Evolutionary conservation across 2,329 filamentous ascomycete genomes (phyloP), one percentile per base, ranked within the genome.

Genomic region (Endothia cerciana): DNA sequence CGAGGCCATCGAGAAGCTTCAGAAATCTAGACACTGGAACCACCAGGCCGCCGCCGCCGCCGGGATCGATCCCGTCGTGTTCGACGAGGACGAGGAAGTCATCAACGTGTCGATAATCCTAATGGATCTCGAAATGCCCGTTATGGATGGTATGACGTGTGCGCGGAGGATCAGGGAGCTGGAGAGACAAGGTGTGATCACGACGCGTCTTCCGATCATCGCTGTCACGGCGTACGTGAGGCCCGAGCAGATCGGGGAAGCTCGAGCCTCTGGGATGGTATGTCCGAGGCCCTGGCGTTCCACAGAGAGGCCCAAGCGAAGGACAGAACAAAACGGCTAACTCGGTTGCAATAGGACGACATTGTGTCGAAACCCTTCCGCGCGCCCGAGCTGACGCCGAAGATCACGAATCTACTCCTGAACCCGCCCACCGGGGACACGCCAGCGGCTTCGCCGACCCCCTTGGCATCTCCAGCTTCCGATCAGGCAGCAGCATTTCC

Each of bases 171-270:
- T 94, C 62, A 84, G 91, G 22, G 84, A 89, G 67, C 80, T 91
- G 22, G 90, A 94, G 74, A 79, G 78, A 59, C 81, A 86, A 62
- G 87, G 87, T 25, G 85, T 82, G 40, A 84, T 91, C 58, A 80
- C 83, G 22, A 79, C 82, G 60, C 90, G 92, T 72, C 86, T 92
- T n/a, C 89, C 90, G 2, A 91, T 92, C 70, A 91, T 93, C 71
- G 90, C 89, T n/a, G 90, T 91, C n/a, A 94, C 91, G 45, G 91
- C 91, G 2, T 94, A 94, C 76, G 91, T 90, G 45, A 82, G 91
- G 73, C 85, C 86, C 4, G 89, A 92, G 79, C 91, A 94, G 76
- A 89, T 92, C 66, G 83, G 86, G 70, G 88, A 85, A 70, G 91
- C 91, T 63, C 85, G 91, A 73, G 82, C 85, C 64, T 89, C 90